phyloP scores from a whole-genome alignment of 2,329 filamentous ascomycete species.

The Setomelanomma holmii region DNA sequence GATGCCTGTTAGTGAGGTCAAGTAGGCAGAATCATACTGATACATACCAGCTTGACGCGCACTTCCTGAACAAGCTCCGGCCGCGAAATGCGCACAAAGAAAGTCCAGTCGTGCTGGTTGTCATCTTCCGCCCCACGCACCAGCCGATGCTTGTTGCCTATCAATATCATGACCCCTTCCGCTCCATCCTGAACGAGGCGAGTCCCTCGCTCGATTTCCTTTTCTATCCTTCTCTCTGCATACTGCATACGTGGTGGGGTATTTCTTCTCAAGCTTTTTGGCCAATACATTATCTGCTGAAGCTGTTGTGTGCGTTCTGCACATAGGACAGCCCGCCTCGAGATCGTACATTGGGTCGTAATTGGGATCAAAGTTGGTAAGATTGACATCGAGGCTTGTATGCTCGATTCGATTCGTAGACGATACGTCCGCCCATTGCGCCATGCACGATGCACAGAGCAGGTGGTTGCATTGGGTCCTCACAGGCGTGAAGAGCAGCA shows the following conservation, averaged over 20 bases:
- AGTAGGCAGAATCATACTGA: background rate
- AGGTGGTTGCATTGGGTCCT: conserved; percentile 53
- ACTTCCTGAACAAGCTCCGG: conserved; percentile 55
- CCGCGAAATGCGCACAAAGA: conserved; percentile 54
- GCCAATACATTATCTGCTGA: conserved; percentile 32
- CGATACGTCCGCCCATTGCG: conserved; percentile 55
- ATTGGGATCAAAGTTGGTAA: conserved; percentile 39
- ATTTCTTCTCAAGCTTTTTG: conserved; percentile 39
- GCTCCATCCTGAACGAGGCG: conserved; percentile 34
- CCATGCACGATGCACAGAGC: conserved; percentile 56
- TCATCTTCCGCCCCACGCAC: conserved; percentile 25
- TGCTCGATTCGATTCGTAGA: conserved; percentile 46
- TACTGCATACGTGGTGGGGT: conserved; percentile 49
- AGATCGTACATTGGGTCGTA: conserved; percentile 39
- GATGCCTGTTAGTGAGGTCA: background rate
- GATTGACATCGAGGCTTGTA: conserved; percentile 47
- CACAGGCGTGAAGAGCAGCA: conserved; percentile 53
- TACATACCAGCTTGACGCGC: conserved; percentile 43
- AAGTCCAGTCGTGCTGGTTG: conserved; percentile 55
- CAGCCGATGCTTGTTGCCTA: conserved; percentile 53
- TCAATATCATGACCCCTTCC: conserved; percentile 53
- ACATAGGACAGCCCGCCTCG: conserved; percentile 56
- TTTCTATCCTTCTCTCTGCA: conserved; percentile 45
- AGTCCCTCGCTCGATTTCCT: conserved; percentile 34
- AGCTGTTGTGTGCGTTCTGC: conserved; percentile 50